Evolutionary conservation across 2,329 filamentous ascomycete species (phyloP), one percentile per base, ranked within the genome.

Genomic region (Furcasterigmium sp.): DNA sequence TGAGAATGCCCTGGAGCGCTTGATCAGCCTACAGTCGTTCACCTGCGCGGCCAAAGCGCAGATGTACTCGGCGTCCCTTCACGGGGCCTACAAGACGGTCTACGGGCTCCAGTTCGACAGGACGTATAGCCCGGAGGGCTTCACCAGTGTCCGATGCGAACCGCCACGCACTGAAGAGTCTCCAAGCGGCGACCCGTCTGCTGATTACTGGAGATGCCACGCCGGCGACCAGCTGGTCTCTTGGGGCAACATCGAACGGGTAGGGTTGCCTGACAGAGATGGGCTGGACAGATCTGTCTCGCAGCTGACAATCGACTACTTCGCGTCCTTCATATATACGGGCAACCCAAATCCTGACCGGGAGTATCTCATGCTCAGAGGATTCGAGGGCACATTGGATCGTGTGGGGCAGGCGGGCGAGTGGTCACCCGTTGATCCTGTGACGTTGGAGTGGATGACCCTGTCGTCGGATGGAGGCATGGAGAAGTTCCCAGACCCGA

Each of bases 171-270:
- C 59, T 0, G 44, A 50, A 2, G 45, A 45, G 0, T 52, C 55
- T 8, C 63, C 62, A 8, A 45, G 61, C 36, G 60, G 60, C 19
- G 57, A 66, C 44, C 62, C 60, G 4, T 51, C 57, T n/a, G 39
- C 41, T 3, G 64, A 68, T 44, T 69, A 69, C 52, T 62, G 60
- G 51, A 67, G 66, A 48, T 70, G 65, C 52, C 65, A 69, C 42
- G 61, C 58, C 2, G 64, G 63, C 10, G 65, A 68, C 43, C 59
- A 67, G 43, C 54, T 61, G 43, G 50, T 62, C n/a, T 60, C 61
- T 5, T 66, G 68, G 45, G 65, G 60, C 20, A 65, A 55, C 6
- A 51, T 55, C n/a, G 42, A 45, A 3, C 56, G 61, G 23, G 53
- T 41, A 3, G 61, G 59, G 1, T 53, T 54, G 39, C 56, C 57